Base-by-base conservation (phyloP, 495 filamentous ascomycete genomes). In the Annulohypoxylon bovei region DNA sequence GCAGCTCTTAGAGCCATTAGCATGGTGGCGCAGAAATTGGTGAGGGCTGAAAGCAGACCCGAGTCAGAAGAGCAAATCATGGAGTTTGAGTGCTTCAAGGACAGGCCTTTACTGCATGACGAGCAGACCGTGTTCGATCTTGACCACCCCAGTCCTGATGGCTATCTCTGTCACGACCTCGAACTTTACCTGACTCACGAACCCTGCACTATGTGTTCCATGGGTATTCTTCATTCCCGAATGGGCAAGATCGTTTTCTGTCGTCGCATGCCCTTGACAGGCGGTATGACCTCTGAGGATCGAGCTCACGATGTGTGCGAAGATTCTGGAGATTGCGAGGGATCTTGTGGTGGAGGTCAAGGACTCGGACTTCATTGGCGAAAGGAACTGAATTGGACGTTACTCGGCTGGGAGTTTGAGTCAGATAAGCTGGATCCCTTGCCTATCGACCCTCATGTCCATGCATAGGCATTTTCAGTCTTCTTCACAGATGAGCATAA, bases 171-270 rank as follows among this genome's bases (percentile, higher is more conserved):
- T 78, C 90, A 94, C 57, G 91, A 92, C 53, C 86, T 98, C 1
- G 93, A 97, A 71, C 85, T 99, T 30, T 98, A 97, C 77, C 78
- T 95, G 32, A 95, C 93, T 1, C 94, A 97, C 75, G 95, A 99
- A 78, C 95, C 95, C 3, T 99, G 95, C 71, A 84, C 95, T 30
- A 97, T 96, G 88, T 99, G 95, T 80, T 92, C 90, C 7, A 98
- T 98, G 95, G 96, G 93, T 1, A 87, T 98, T 35, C 82, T 98
- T 18, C 93, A 98, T 66, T 97, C 93, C 0, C 87, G 95, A 27
- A 95, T 98, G 83, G 86, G 90, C 4, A 85, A 88, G 16, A 88
- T 95, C 1, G 85, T 96, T n/a, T 97, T 96, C 80, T 86, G 87
- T 22, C 79, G 87, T 9, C 81, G 85, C 12, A 90, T 90, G 88